A percentile compares a stretch with the other conserved stretches of the same genome.
phyloP scores from a whole-genome alignment of 257 asterid genomes.

The Nicotiana paniculata region DNA sequence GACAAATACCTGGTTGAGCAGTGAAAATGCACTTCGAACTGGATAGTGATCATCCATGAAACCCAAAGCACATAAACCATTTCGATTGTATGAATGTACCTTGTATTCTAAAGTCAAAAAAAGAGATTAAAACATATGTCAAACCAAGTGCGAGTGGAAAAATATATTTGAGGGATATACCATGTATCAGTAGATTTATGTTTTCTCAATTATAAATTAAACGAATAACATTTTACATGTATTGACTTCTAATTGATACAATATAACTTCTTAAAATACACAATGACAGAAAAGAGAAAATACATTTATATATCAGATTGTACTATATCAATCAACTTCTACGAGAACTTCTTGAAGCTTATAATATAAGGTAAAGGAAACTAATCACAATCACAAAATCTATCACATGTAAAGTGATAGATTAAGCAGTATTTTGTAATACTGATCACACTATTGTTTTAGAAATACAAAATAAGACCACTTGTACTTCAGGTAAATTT shows the following conservation, averaged over 20 bases:
- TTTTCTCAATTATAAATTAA: background rate
- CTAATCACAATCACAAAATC: background rate
- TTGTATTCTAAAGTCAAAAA: constrained; percentile 51
- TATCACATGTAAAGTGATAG: background rate
- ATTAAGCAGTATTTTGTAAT: background rate
- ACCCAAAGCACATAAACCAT: constrained; percentile 79
- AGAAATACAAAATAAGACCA: background rate
- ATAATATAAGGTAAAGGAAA: background rate
- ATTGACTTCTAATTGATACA: background rate
- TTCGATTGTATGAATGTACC: constrained; percentile 73
- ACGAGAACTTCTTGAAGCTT: background rate
- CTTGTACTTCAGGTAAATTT: background rate
- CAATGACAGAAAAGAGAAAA: background rate
- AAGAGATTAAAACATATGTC: background rate
- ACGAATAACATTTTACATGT: background rate
- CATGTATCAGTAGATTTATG: background rate
- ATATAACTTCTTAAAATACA: background rate
- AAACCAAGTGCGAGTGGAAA: background rate
- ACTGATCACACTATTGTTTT: too few relatives aligned
- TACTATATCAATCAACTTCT: background rate
- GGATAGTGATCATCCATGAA: constrained; percentile 96
- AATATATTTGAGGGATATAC: background rate
- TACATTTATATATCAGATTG: background rate
- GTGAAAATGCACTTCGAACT: constrained; percentile 85
- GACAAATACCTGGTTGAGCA: constrained; percentile 69